These are phyloP conservation scores for Phytophthora aleatoria DNA, from an alignment of 352 stramenopile genomes.

Conservation along the genomic window DNA sequence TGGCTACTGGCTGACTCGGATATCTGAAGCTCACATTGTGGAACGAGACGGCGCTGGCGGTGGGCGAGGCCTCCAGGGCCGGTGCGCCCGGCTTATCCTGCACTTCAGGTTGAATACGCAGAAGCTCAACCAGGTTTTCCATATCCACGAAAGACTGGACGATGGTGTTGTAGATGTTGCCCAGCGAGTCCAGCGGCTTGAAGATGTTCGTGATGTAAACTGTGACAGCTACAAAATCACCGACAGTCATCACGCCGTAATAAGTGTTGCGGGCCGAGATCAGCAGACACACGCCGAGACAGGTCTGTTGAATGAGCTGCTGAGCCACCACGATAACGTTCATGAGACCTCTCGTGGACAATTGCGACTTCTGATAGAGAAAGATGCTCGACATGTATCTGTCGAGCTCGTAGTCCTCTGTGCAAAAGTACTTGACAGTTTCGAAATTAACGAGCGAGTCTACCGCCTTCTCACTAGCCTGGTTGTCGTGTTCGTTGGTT, in stretches of 20 bases:
- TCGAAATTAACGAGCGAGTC: conserved; percentile 98
- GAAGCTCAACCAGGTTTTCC: conserved; percentile 94
- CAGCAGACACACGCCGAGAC: conserved; percentile 75
- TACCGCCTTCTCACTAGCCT: conserved; percentile 94
- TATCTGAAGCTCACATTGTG: conserved; percentile 93
- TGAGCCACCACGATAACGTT: conserved; percentile 95
- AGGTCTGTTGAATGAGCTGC: conserved; percentile 91
- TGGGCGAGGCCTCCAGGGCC: conserved; percentile 43
- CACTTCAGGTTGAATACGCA: conserved; percentile 93
- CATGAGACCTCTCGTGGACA: conserved; percentile 91
- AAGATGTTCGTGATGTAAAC: conserved; percentile 96
- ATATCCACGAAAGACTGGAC: conserved; percentile 97
- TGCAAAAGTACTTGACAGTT: conserved; percentile 97
- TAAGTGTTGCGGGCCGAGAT: conserved; percentile 64
- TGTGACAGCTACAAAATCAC: conserved; percentile 96
- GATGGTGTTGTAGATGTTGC: conserved; percentile 95
- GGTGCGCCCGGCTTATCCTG: conserved; percentile 83
- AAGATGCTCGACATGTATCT: conserved; percentile 80
- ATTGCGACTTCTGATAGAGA: conserved; percentile 90
- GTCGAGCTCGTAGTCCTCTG: conserved; percentile 91
- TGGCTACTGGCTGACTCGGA: conserved; percentile 80
- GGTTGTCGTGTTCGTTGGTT: conserved; percentile 95
- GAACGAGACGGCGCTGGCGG: conserved; percentile 86
- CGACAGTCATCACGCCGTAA: conserved; percentile 74
- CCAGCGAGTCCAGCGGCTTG: conserved; percentile 96